A percentile compares a stretch with the other conserved stretches of the same genome.
phyloP scores from a whole-genome alignment of 2,329 filamentous ascomycete genomes.

The Colletotrichum noveboracense region DNA sequence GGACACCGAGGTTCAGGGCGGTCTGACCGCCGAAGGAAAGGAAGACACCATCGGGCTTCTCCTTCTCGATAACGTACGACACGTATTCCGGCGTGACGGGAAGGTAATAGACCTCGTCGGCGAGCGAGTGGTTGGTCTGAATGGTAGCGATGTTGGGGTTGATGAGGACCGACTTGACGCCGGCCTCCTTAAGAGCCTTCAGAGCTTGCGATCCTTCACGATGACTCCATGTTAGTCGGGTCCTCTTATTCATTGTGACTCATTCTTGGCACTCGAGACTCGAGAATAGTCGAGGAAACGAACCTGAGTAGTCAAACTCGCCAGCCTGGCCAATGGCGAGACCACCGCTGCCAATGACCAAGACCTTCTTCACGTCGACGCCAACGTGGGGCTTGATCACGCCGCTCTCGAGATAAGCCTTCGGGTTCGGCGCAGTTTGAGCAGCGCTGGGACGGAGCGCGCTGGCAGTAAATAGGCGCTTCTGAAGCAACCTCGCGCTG shows the following conservation, averaged over 20 bases:
- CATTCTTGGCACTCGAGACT: background rate
- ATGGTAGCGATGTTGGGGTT: conserved; percentile 99
- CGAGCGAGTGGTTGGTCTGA: conserved; percentile 94
- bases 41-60: conserved; percentile 96
- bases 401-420: conserved; percentile 89
- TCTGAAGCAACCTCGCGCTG: conserved; percentile 39
- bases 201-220: conserved; percentile 86
- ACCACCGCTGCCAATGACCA: conserved; percentile 95
- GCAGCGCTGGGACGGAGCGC: conserved; percentile 48
- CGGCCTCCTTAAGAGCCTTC: conserved; percentile 95
- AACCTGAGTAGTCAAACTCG: conserved; percentile 99
- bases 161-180: conserved; percentile 88
- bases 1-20: conserved; percentile 92
- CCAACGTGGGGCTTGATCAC: conserved; percentile 79
- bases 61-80: conserved; percentile 94
- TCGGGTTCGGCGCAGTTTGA: conserved; percentile 78
- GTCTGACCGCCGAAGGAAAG: conserved; percentile 98
- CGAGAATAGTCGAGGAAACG: conserved; percentile 36
- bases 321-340: conserved; percentile 96
- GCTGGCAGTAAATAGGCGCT: conserved; percentile 54
- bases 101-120: conserved; percentile 97
- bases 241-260: conserved; percentile 7
- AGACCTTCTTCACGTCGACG: conserved; percentile 93
- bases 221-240: conserved; percentile 23
- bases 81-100: conserved; percentile 98